phyloP scores from a whole-genome alignment of 163 green algal species.

The Chlorella variabilis region DNA sequence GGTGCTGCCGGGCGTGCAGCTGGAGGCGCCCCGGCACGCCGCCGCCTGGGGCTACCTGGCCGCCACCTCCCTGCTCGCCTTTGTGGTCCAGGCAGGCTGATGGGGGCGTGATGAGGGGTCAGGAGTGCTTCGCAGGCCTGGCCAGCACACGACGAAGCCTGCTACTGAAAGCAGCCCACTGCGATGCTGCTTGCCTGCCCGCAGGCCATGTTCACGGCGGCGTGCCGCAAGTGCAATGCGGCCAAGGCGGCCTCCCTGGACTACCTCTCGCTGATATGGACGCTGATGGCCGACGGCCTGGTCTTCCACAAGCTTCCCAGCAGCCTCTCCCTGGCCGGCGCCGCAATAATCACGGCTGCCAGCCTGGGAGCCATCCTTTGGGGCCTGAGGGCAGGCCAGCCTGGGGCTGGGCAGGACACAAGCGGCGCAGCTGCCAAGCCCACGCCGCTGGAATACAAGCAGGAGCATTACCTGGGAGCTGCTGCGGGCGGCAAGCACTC shows the following conservation, averaged over 20 bases:
- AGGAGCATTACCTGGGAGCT: slow-evolving; percentile 1
- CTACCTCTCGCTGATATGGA: slow-evolving; percentile 21
- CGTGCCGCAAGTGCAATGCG: not conserved
- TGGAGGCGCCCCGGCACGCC: not conserved
- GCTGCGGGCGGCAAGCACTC: not conserved
- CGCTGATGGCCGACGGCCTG: slow-evolving; percentile 14
- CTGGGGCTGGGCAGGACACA: too few relatives aligned
- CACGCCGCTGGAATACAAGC: slow-evolving; percentile 3
- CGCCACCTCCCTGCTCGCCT: not conserved
- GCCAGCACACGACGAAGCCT: too few relatives aligned
- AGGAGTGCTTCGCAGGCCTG: too few relatives aligned
- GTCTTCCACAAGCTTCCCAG: slow-evolving; percentile 17
- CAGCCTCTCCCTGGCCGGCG: slow-evolving; percentile 7
- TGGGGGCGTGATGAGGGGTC: not conserved
- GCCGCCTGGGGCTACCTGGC: not conserved
- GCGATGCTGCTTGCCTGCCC: not conserved
- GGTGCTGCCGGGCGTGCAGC: not conserved
- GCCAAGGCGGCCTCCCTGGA: slow-evolving; percentile 15
- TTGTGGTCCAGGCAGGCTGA: slow-evolving; percentile 19
- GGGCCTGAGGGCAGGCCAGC: not conserved
- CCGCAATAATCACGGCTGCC: slow-evolving; percentile 5
- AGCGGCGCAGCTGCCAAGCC: not conserved
- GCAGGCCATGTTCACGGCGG: slow-evolving; percentile 10
- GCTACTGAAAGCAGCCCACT: not conserved
- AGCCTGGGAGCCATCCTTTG: slow-evolving; percentile 3